These are phyloP conservation scores for Pisolithus orientalis DNA, from an alignment of 768 basidiomycete species.

Conservation along the genomic window DNA sequence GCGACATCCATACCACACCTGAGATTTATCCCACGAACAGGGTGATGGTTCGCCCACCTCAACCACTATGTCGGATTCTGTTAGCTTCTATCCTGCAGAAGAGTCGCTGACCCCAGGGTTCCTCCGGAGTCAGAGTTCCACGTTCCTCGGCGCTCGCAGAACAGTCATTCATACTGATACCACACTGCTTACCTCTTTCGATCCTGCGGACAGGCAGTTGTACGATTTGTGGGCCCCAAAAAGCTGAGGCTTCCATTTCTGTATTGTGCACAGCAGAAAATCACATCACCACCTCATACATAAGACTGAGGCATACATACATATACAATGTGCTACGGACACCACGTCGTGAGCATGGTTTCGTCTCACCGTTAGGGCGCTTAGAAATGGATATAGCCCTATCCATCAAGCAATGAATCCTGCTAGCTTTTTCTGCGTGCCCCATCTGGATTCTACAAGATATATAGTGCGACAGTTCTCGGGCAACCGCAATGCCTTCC, in stretches of 20 bases:
- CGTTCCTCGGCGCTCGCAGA: constrained; percentile 28
- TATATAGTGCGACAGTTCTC: too few relatives aligned
- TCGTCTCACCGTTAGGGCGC: too few relatives aligned
- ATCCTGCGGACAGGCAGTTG: constrained; percentile 67
- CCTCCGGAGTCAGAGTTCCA: constrained; percentile 12
- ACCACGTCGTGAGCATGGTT: too few relatives aligned
- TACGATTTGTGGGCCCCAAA: constrained; percentile 71
- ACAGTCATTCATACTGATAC: constrained; percentile 58
- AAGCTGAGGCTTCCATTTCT: constrained; percentile 5
- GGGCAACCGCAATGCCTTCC: too few relatives aligned
- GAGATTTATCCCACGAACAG: constrained; percentile 4
- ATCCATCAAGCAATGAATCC: too few relatives aligned
- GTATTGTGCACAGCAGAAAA: background rate
- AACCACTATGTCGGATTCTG: constrained; percentile 26
- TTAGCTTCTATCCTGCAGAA: constrained; percentile 15
- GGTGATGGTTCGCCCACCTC: constrained; percentile 22
- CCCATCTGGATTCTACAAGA: too few relatives aligned
- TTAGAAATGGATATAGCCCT: too few relatives aligned
- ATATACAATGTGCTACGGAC: too few relatives aligned
- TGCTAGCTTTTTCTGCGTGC: too few relatives aligned
- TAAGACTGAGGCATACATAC: too few relatives aligned
- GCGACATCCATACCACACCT: background rate
- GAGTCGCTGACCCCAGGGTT: constrained; percentile 7
- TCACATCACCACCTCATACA: too few relatives aligned
- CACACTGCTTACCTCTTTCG: constrained; percentile 65